Percentiles rank a stretch among this genome's conserved stretches.
phyloP scores from a whole-genome alignment of 768 basidiomycete genomes.

The Postia placenta region DNA sequence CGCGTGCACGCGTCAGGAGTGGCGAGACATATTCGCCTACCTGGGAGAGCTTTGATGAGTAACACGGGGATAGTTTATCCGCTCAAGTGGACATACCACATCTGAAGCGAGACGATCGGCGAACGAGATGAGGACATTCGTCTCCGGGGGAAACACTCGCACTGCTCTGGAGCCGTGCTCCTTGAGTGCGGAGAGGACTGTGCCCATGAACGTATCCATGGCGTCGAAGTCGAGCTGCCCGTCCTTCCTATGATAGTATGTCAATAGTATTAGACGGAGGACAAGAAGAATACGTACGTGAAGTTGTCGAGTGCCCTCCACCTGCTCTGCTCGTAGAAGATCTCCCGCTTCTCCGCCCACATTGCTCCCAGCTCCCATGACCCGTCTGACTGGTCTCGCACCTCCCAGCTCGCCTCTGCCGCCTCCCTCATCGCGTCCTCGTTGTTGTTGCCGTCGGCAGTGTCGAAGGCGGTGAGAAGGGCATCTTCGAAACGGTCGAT shows the following conservation, averaged over 20 bases:
- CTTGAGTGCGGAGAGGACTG: constrained; percentile 54
- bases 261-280: not conserved
- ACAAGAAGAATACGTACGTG: constrained; percentile 38
- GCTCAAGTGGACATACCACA: constrained; percentile 73
- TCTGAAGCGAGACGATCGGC: constrained; percentile 81
- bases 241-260: constrained; percentile 34
- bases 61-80: not conserved
- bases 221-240: constrained; percentile 74
- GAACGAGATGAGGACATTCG: constrained; percentile 75
- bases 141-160: constrained; percentile 77
- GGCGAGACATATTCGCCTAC: constrained; percentile 83
- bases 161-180: constrained; percentile 79
- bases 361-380: constrained; percentile 88
- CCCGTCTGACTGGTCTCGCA: constrained; percentile 46
- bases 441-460: constrained; percentile 68
- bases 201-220: constrained; percentile 87
- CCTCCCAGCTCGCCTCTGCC: constrained; percentile 81
- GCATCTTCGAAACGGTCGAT: constrained; percentile 86
- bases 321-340: constrained; percentile 80
- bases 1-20: constrained; percentile 70
- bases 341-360: constrained; percentile 93
- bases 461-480: constrained; percentile 83
- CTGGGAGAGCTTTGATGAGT: constrained; percentile 32
- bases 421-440: constrained; percentile 76
- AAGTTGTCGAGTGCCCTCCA: constrained; percentile 84